phyloP scores from a whole-genome alignment of 2,329 filamentous ascomycete species.

The Apiospora phragmitis region DNA sequence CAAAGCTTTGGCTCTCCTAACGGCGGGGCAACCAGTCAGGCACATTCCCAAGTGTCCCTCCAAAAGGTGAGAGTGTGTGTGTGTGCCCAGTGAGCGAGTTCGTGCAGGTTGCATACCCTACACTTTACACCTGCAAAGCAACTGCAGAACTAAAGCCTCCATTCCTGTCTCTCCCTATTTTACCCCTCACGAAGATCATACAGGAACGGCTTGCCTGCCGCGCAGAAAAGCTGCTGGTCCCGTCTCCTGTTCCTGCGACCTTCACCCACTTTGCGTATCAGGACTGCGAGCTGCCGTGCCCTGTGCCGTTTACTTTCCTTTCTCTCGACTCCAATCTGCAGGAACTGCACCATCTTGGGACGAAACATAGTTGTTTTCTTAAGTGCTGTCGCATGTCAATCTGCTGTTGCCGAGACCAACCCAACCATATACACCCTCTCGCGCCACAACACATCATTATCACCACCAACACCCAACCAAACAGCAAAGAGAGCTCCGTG shows the following conservation, averaged over 20 bases:
- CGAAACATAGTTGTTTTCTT: conserved; percentile 5
- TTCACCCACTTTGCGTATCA: conserved; percentile 5
- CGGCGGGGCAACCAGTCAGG: not conserved
- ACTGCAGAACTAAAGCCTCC: conserved; percentile 17
- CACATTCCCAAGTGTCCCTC: not conserved
- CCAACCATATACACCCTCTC: not conserved
- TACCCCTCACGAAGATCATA: conserved; percentile 28
- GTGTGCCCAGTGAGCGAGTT: not conserved
- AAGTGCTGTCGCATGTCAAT: conserved; percentile 6
- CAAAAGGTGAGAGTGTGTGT: not conserved
- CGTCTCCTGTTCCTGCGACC: not conserved
- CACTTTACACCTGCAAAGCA: not conserved
- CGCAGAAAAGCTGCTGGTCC: not conserved
- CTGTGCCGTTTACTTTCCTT: not conserved
- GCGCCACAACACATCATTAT: not conserved
- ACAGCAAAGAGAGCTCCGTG: not conserved
- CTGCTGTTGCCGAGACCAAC: conserved; percentile 4
- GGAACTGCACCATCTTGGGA: not conserved
- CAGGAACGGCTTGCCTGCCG: conserved; percentile 17
- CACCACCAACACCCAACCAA: not conserved
- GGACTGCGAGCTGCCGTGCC: not conserved
- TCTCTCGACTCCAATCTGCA: not conserved
- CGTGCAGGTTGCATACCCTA: not conserved
- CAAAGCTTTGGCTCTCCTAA: not conserved
- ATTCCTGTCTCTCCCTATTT: conserved; percentile 16